A percentile compares a stretch with the other conserved stretches of the same genome.
These are phyloP conservation scores for Vigna trinervia DNA, from an alignment of 306 rosid species.

Conservation along the genomic window DNA sequence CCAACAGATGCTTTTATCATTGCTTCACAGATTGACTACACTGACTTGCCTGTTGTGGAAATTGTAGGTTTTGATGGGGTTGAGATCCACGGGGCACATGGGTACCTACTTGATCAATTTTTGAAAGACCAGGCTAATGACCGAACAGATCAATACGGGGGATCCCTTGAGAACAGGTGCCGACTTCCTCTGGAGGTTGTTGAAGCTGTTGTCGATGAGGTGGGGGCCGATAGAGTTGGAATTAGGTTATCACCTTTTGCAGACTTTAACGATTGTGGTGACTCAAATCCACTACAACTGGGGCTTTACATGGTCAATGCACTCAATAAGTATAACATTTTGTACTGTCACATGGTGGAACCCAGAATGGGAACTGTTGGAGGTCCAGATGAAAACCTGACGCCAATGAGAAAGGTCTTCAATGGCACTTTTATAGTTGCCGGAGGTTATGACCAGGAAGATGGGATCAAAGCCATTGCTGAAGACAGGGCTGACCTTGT, in stretches of 20 bases:
- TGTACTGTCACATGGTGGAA: constrained; percentile 76
- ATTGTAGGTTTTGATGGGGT: constrained; percentile 81
- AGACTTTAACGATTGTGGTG: constrained; percentile 49
- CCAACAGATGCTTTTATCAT: background rate
- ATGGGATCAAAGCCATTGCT: constrained; percentile 59
- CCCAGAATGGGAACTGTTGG: constrained; percentile 54
- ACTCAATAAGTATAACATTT: constrained; percentile 55
- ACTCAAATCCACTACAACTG: constrained; percentile 61
- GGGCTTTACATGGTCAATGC: constrained; percentile 59
- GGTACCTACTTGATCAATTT: constrained; percentile 74
- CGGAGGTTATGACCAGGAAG: constrained; percentile 61
- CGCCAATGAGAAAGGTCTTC: constrained; percentile 70
- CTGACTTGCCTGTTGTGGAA: background rate
- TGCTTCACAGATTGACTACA: background rate
- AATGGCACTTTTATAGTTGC: constrained; percentile 62
- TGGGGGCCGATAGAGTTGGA: constrained; percentile 71
- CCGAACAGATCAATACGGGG: constrained; percentile 74
- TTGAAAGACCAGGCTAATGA: constrained; percentile 69
- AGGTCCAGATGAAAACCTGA: constrained; percentile 48
- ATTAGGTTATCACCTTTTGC: constrained; percentile 73
- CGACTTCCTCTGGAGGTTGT: constrained; percentile 64
- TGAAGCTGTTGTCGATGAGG: constrained; percentile 59
- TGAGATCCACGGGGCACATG: constrained; percentile 77
- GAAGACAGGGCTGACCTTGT: constrained; percentile 57
- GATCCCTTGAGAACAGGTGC: constrained; percentile 71